Base-by-base conservation (phyloP, 768 basidiomycete species). In the Pleurotus djamor region DNA sequence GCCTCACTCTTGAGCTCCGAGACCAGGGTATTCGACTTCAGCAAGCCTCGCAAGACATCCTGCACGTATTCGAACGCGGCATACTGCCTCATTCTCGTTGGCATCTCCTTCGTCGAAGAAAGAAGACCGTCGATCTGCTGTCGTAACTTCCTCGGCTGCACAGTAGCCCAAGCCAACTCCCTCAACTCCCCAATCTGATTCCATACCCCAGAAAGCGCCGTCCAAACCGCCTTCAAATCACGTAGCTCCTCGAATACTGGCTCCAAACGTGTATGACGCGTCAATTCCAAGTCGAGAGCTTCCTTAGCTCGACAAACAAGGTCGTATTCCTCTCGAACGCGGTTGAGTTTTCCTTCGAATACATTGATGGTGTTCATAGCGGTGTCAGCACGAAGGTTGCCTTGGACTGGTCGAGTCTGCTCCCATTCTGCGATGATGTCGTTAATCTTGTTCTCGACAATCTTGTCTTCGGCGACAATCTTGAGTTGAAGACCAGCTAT, bases 391-490 rank as follows among this genome's bases (percentile, higher is more conserved):
- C 94, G 91, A 83, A 98, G 88, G 74, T 85, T 93, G 41, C 97
- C 97, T 73, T 98, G 96, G 12, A 99, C 93, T 0, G 97, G 97
- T 67, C 97, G 93, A 63, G 89, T 93, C 67, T 89, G 83, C 70
- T 98, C 96, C 97, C 97, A 98, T 72, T 98, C 97, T 58, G 80
- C 74, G 13, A 97, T 80, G 59, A 94, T 83, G 66, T 97, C 95
- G 66, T 83, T 88, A 68, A 98, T 95, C 77, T 94, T 95, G 74
- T 94, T 92, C 78, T 96, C 94, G 1, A 98, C 87, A 57, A 98
- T 94, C 78, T 96, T 96, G 79, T 98, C 97, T 72, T 99, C 95
- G 1, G 97, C 95, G n/a, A 96, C 92, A 71, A 99, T 96, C 83
- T 98, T 99, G 62, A 98, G 80, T 73, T 98, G 97, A n/a, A 99